Conservation (phyloP, 768 basidiomycete species). For the Krasilnikovozyma curviuscula region DNA sequence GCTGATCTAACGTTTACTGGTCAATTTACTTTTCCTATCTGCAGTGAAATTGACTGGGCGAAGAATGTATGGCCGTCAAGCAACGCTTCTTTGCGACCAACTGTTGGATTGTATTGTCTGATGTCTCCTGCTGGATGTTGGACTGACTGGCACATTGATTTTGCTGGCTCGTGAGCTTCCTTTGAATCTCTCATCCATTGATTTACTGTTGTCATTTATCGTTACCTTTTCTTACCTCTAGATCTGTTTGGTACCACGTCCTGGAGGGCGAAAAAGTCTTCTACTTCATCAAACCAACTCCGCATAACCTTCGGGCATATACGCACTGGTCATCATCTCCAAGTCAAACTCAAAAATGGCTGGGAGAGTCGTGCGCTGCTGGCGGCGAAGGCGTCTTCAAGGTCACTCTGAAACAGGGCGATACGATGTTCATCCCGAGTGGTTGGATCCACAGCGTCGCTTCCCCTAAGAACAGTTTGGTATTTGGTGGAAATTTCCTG, state of each 20-base stretch:
- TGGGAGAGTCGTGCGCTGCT: constrained; percentile 83
- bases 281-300: constrained; percentile 43
- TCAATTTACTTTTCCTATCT: constrained; percentile 17
- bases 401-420: constrained; percentile 22
- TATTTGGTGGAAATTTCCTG: constrained; percentile 93
- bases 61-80: constrained; percentile 70
- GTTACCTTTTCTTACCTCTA: no score
- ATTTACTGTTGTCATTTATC: no score
- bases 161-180: constrained; percentile 90
- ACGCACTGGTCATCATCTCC: constrained; percentile 43
- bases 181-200: constrained; percentile 23
- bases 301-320: constrained; percentile 6
- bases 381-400: constrained; percentile 72
- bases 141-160: constrained; percentile 99
- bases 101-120: constrained; percentile 87
- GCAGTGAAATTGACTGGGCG: constrained; percentile 87
- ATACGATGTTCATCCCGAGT: constrained; percentile 51
- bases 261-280: constrained; percentile 77
- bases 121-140: constrained; percentile 88
- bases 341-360: constrained; percentile 66
- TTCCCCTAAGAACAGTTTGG: constrained; percentile 70
- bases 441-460: constrained; percentile 98
- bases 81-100: constrained; percentile 33
- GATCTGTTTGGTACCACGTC: constrained; percentile 60
- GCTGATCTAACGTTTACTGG: not conserved